Conservation (phyloP, 768 basidiomycete species). For the Lactarius evosmus region DNA sequence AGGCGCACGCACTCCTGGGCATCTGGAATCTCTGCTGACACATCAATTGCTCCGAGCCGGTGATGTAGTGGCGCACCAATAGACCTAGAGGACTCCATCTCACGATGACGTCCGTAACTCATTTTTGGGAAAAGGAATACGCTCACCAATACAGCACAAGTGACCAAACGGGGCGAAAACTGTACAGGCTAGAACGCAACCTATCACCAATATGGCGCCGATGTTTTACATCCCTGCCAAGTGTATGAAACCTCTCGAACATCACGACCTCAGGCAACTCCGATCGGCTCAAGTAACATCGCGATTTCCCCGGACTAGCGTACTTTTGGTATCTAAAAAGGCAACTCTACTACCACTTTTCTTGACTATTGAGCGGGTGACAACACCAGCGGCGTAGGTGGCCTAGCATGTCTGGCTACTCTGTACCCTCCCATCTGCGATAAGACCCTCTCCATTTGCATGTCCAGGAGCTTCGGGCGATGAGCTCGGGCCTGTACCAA, state of each 20-base stretch:
- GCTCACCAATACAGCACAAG: neutral
- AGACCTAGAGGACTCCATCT: neutral
- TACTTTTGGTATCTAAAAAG: neutral
- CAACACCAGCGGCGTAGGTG: neutral
- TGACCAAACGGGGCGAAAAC: neutral
- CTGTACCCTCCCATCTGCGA: neutral
- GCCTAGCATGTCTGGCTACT: neutral
- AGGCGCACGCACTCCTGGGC: neutral
- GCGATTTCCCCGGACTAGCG: neutral
- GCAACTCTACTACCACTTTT: neutral
- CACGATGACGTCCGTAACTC: constrained; percentile 6
- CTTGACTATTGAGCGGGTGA: neutral
- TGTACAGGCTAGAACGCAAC: neutral
- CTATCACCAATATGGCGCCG: neutral
- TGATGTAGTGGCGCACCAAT: constrained; percentile 9
- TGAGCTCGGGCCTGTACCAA: neutral
- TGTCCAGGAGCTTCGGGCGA: neutral
- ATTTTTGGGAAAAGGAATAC: neutral
- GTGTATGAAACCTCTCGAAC: neutral
- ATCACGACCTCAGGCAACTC: neutral
- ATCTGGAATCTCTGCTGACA: constrained; percentile 4
- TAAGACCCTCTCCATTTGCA: neutral
- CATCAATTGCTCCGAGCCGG: neutral
- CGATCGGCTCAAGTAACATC: neutral
- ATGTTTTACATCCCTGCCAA: neutral